Evolutionary conservation across 2,329 filamentous ascomycete genomes (phyloP).

Genomic region (Rutstroemia sydowiana): DNA sequence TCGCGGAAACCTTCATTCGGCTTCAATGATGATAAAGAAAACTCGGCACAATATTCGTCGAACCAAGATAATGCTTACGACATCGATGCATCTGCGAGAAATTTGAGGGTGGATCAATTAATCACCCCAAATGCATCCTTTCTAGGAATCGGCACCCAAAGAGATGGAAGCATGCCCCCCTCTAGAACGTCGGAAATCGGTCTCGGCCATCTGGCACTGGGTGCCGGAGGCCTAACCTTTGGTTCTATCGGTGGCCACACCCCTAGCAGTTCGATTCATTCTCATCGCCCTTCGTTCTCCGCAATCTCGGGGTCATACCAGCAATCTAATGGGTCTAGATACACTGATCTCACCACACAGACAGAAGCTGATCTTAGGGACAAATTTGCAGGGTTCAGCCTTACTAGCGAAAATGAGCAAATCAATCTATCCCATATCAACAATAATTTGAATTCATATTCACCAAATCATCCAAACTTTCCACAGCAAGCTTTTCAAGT

Average conservation of each 20-base stretch:
- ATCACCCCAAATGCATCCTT: constrained; percentile 37
- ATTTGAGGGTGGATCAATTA: constrained; percentile 18
- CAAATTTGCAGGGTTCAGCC: constrained; percentile 22
- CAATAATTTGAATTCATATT: constrained; percentile 19
- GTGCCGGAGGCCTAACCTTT: constrained; percentile 18
- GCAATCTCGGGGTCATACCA: constrained; percentile 41
- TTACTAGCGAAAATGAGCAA: constrained; percentile 23
- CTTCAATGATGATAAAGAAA: constrained; percentile 28
- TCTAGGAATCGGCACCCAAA: constrained; percentile 40
- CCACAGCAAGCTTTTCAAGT: constrained; percentile 19
- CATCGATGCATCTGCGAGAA: constrained; percentile 18
- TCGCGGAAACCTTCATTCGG: constrained; percentile 23
- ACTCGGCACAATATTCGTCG: constrained; percentile 18
- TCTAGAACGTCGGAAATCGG: constrained; percentile 46
- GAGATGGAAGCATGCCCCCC: constrained; percentile 48
- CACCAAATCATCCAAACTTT: constrained; percentile 23
- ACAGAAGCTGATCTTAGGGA: constrained; percentile 24
- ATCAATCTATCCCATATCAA: constrained; percentile 16
- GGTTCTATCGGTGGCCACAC: constrained; percentile 32
- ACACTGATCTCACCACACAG: constrained; percentile 18
- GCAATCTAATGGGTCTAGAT: constrained; percentile 35
- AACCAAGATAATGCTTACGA: constrained; percentile 20
- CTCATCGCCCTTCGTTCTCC: constrained; percentile 39
- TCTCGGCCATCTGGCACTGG: constrained; percentile 21
- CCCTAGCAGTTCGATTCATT: constrained; percentile 39